Evolutionary conservation across 371 early-diverging fungal species (phyloP).

Genomic region (Conidiobolus incongruus): DNA sequence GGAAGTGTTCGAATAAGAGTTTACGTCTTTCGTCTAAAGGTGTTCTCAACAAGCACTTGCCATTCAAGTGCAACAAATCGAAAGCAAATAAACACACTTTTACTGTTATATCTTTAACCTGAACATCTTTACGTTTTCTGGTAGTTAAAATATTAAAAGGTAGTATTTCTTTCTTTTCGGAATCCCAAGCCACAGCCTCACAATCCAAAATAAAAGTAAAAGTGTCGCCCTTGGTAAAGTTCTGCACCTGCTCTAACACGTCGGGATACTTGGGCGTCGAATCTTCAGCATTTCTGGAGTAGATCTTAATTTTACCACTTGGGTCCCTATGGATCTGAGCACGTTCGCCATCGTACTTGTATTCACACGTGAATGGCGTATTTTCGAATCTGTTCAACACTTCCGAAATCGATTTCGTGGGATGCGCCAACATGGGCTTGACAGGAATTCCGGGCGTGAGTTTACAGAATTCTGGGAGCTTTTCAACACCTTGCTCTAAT

Average conservation of each 20-base stretch:
- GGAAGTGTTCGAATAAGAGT: constrained; percentile 48
- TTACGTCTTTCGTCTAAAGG: constrained; percentile 64
- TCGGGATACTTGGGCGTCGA: constrained; percentile 91
- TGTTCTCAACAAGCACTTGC: constrained; percentile 57
- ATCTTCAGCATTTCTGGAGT: constrained; percentile 94
- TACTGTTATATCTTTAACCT: constrained; percentile 77
- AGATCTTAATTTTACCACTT: constrained; percentile 61
- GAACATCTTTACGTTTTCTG: constrained; percentile 88
- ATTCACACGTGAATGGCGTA: constrained; percentile 90
- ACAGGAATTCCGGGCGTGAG: constrained; percentile 90
- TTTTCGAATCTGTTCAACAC: constrained; percentile 88
- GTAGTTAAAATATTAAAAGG: constrained; percentile 98
- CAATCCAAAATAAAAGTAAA: constrained; percentile 94
- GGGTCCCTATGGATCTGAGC: constrained; percentile 87
- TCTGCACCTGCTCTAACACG: constrained; percentile 41
- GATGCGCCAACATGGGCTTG: constrained; percentile 99
- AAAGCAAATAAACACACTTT: constrained; percentile 96
- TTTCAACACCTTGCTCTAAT: constrained; percentile 44
- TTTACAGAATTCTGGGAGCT: constrained; percentile 45
- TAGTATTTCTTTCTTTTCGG: constrained; percentile 57
- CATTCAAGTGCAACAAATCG: constrained; percentile 93
- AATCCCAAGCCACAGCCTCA: constrained; percentile 99
- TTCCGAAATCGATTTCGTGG: constrained; percentile 85
- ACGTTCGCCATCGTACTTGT: constrained; percentile 99
- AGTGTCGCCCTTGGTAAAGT: constrained; percentile 33